These are phyloP conservation scores for Sonneratia alba DNA, from an alignment of 345 rosid genomes.

Conservation along the genomic window DNA sequence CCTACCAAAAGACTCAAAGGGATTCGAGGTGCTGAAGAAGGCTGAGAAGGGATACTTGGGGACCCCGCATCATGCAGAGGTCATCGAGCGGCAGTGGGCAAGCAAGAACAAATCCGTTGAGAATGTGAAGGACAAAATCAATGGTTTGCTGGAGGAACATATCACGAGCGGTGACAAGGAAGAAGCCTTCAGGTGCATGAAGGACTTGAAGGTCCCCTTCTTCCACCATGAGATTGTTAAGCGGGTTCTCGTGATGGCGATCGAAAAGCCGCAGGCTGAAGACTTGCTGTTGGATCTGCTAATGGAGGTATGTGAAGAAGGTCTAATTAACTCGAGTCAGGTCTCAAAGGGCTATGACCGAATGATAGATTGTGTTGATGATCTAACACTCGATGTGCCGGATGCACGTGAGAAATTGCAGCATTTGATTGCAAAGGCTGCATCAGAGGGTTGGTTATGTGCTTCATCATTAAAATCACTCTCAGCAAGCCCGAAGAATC, in stretches of 20 bases:
- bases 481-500: constrained; percentile 25
- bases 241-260: constrained; percentile 59
- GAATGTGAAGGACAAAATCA: constrained; percentile 65
- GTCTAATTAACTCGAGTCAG: constrained; percentile 70
- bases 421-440: constrained; percentile 64
- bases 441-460: constrained; percentile 82
- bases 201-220: constrained; percentile 71
- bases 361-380: constrained; percentile 60
- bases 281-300: constrained; percentile 43
- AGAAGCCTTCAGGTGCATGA: constrained; percentile 73
- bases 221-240: constrained; percentile 86
- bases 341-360: constrained; percentile 67
- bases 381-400: constrained; percentile 73
- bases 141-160: constrained; percentile 52
- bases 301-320: constrained; percentile 55
- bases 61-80: constrained; percentile 70
- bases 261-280: constrained; percentile 60
- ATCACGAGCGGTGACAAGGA: constrained; percentile 61
- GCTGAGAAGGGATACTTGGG: constrained; percentile 72
- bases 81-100: constrained; percentile 71
- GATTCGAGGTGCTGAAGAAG: constrained; percentile 47
- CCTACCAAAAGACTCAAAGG: constrained; percentile 43
- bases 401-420: constrained; percentile 44
- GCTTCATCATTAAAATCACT: constrained; percentile 66
- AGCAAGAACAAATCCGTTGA: constrained; percentile 71